A percentile compares a stretch with the other conserved stretches of the same genome.
Conservation (phyloP, 2,329 filamentous ascomycete species). For the Cladosporium sp. region DNA sequence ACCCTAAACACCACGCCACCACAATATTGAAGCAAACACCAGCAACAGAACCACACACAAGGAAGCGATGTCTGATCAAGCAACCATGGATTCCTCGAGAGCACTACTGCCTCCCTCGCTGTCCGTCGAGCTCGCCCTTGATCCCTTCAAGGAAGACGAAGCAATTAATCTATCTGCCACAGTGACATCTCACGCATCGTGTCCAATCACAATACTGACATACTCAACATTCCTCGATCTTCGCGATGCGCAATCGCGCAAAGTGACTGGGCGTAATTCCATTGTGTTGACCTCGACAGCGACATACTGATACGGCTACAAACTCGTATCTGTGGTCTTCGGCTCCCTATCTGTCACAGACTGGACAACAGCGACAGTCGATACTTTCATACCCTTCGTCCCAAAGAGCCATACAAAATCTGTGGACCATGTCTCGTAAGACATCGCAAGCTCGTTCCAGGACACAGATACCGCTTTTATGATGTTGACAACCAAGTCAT, state of each 20-base stretch:
- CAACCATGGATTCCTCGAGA: neutral
- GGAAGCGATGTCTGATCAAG: neutral
- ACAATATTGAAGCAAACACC: no score
- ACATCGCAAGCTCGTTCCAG: neutral
- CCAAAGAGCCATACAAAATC: neutral
- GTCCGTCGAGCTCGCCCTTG: neutral
- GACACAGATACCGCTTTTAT: neutral
- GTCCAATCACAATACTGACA: neutral
- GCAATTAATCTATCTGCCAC: neutral
- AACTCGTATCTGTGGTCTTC: neutral
- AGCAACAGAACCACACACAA: no score
- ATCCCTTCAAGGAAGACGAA: neutral
- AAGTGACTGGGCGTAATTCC: neutral
- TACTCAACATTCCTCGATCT: neutral
- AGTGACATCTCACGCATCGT: neutral
- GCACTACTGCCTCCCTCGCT: neutral
- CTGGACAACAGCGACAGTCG: neutral
- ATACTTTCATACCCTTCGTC: neutral
- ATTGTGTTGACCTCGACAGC: neutral
- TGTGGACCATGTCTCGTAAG: neutral
- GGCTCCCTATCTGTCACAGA: neutral
- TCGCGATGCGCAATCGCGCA: neutral
- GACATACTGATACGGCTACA: neutral
- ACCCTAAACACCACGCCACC: no score
- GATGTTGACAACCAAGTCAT: neutral